Conservation (phyloP, 1,284 basidiomycete genomes). For the Pseudozyma thailandica region DNA sequence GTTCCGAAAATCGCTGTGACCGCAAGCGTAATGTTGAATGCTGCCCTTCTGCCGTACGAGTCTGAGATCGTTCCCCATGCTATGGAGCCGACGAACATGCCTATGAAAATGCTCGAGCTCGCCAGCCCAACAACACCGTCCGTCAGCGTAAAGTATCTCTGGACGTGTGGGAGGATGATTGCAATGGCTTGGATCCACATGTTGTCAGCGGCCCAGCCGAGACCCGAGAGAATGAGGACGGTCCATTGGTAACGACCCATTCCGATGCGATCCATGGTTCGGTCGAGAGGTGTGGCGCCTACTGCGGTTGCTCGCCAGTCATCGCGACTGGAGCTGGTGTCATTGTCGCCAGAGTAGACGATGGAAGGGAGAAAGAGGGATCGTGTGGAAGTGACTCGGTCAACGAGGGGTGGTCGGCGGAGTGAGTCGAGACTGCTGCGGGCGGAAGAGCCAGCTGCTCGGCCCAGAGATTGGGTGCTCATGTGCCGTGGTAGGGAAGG, state of each 20-base stretch:
- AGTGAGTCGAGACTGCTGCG: conserved; percentile 21
- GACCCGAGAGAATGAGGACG: conserved; percentile 58
- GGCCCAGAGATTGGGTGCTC: conserved; percentile 28
- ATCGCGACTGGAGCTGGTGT: not conserved
- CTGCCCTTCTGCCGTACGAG: conserved; percentile 78
- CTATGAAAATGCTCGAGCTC: conserved; percentile 83
- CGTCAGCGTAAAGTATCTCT: conserved; percentile 75
- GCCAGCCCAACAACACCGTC: conserved; percentile 80
- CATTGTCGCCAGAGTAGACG: conserved; percentile 16
- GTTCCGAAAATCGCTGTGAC: conserved; percentile 90
- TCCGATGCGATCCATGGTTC: conserved; percentile 86
- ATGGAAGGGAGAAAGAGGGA: conserved; percentile 34
- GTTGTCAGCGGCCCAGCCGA: conserved; percentile 66
- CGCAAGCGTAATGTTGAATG: conserved; percentile 91
- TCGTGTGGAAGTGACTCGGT: conserved; percentile 28
- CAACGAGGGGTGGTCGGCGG: conserved; percentile 33
- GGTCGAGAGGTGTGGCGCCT: conserved; percentile 49
- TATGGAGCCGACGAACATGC: conserved; percentile 95
- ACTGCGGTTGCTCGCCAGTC: conserved; percentile 49
- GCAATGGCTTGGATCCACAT: conserved; percentile 72
- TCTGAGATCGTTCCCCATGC: conserved; percentile 68
- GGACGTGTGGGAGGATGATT: conserved; percentile 90
- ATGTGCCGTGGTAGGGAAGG: conserved; percentile 15
- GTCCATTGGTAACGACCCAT: conserved; percentile 75
- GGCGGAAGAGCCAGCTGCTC: conserved; percentile 15